Evolutionary conservation across 441 rosid species (phyloP), one percentile per base, ranked within the genome.

Genomic region (Brassica balearica): DNA sequence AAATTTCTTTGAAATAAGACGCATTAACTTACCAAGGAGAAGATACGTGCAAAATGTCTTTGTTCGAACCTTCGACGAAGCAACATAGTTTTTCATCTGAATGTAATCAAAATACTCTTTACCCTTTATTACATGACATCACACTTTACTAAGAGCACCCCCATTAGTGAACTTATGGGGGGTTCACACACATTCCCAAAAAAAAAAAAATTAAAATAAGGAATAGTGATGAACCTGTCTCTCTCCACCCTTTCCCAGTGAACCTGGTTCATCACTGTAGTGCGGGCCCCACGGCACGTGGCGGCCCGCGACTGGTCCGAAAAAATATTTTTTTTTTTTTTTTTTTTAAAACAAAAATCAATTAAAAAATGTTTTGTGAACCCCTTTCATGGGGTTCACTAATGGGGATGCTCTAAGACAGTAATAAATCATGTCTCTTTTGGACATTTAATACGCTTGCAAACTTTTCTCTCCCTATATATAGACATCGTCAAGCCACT

Each of bases 401-500:
- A 19, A 19, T 19, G 19, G 19, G 19, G 19, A 19, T 19, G 19
- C 19, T 19, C 19, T 19, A 9, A 34, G 69, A 43, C 73, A 46
- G 34, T 70, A n/a, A 8, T 23, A 71, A 58, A 65, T 34, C 56
- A 51, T 25, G 77, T 19, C 69, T 64, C 46, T 8, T 64, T 60
- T 6, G 11, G 78, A 55, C 72, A 72, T 68, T 72, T 0, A 19
- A 32, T 69, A 76, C 61, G 19, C 76, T 66, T 69, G 69, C 65
- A 80, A 58, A 79, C 20, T 23, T 58, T 55, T 55, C 17, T 27
- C 51, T 58, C 69, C 67, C 74, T 83, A 69, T 77, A 51, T n/a
- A 72, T 73, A 65, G 68, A 75, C 19, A 2, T 58, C n/a, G 68
- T 53, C 79, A 64, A 77, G 69, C 51, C 23, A 43, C 64, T 15